Base-by-base conservation (phyloP, 768 basidiomycete species). In the Pleurotus sapidus region DNA sequence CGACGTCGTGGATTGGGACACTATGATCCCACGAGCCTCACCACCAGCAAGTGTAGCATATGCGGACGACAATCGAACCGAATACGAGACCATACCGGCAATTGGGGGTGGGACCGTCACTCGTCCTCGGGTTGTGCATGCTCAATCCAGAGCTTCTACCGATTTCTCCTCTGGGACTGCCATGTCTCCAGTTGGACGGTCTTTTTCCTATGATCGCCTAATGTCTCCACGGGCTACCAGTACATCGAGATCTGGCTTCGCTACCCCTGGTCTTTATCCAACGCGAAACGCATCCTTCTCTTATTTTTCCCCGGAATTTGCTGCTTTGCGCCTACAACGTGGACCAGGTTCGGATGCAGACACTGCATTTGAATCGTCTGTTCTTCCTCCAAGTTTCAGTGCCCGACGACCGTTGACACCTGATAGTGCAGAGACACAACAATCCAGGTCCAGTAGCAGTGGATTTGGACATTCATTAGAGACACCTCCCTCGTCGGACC, bases 31-130 rank as follows among this genome's bases (percentile, higher is more conserved):
- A 1, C 77, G 78, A 38, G 69, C 74, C 59, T 72, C 77, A 4
- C 73, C 83, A 17, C 75, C 71, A 6, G 59, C 68, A 7, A 83
- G 81, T 47, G 66, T 76, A 23, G 60, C 65, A 6, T 68, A 70
- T 24, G 68, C 74, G 46, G 76, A 75, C 46, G 78, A 81, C 55
- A 70, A 73, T 17, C 67, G 80, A 40, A 71, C 78, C 9, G 91
- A 92, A 65, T 95, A 89, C 70, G 93, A 96, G 68, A 88, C 89
- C 1, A 84, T 95, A 37, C 93, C 95, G 11, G 95, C 95, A 2
- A 89, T 97, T 3, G 95, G 95, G 15, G 94, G 94, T 12, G 95
- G 95, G 0, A 87, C 83, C 0, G 83, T 97, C 62, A 89, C 88
- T 8, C 84, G 93, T 12, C 95, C 95, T 0, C 78, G 94, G 4